Base-by-base conservation (phyloP, 2,329 filamentous ascomycete genomes). In the Celoporthe dispersa region DNA sequence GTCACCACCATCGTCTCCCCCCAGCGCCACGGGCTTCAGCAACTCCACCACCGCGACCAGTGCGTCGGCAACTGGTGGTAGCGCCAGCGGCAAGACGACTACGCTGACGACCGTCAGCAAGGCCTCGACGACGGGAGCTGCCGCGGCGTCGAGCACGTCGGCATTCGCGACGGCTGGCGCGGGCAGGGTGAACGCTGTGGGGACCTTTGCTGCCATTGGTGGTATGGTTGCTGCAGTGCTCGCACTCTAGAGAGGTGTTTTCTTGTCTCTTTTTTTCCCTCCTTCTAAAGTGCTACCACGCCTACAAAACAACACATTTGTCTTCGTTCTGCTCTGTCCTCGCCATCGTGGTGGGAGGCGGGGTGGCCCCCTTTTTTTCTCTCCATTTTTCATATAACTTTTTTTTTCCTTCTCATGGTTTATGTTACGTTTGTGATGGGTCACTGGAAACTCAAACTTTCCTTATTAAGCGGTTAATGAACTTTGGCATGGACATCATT, bases 201-300 rank as follows among this genome's bases (percentile, higher is more conserved):
- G 79, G 73, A 79, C 80, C 51, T 64, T 83, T 65, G 80, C 80
- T 70, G 73, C 82, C 33, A 64, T 83, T 69, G 82, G 77, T 73
- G 82, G 80, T 74, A 74, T 84, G 35, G 79, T 80, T 71, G 77
- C 81, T 71, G 82, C 82, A 71, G 72, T 80, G 72, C 72, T 85
- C 65, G 82, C 81, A 75, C 77, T 85, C 77, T 85, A 82, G 60
- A 16, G 60, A 6, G 37, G 11, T 14, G 16, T 1, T 35, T 12
- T 28, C 5, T 5, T 7, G n/a, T 5, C 11, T 4, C 8, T 8
- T 35, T 3, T 35, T 8, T 35, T 35, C 35, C 35, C 7, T 39
- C 12, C 9, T 39, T 31, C 3, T n/a, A 31, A 57, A 6, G 22
- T 9, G 22, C 22, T 11, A 19, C 14, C 12, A 31, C 2, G 44